Base-by-base conservation (phyloP, 345 rosid species). In the Bruguiera parviflora region DNA sequence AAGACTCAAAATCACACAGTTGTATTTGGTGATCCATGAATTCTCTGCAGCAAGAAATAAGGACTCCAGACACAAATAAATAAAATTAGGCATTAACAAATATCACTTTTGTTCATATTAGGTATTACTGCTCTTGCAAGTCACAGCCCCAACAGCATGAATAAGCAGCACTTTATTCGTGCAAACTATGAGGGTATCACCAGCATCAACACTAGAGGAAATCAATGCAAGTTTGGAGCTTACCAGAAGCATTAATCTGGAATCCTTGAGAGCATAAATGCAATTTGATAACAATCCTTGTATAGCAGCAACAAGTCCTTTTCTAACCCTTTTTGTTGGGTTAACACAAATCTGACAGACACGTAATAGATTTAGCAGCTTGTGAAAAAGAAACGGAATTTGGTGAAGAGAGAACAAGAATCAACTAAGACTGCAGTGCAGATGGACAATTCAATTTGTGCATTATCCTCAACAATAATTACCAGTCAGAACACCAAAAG, bases 241-340 rank as follows among this genome's bases (percentile, higher is more conserved):
- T 83, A 94, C 98, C 95, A 94, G 53, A 75, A 94, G 86, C 87
- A 88, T 85, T 78, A 85, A 71, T 70, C 89, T 88, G 81, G 88
- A 79, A 43, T 82, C 86, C 75, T 83, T 84, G 57, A 94, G 79
- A 5, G 89, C 85, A 76, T 74, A 75, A 77, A 79, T 73, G 74
- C 95, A 84, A 75, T 83, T 89, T 67, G 82, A 78, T 64, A 94
- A 74, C 49, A 94, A 78, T 64, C 97, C 98, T 63, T 53, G 69
- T 74, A 88, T 75, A 68, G 92, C 92, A 68, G 86, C 87, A 61
- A 94, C 77, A 73, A 91, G 83, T 59, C 89, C 97, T 63, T 43
- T 64, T 71, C 97, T 84, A 68, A 91, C 80, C 85, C 71, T 88
- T 22, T 84, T 73, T 3, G 87, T 80, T 76, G 89, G 93, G 77